A percentile compares a stretch with the other conserved stretches of the same genome.
Conservation (phyloP, 2,329 filamentous ascomycete species). For the Alternaria sp. region DNA sequence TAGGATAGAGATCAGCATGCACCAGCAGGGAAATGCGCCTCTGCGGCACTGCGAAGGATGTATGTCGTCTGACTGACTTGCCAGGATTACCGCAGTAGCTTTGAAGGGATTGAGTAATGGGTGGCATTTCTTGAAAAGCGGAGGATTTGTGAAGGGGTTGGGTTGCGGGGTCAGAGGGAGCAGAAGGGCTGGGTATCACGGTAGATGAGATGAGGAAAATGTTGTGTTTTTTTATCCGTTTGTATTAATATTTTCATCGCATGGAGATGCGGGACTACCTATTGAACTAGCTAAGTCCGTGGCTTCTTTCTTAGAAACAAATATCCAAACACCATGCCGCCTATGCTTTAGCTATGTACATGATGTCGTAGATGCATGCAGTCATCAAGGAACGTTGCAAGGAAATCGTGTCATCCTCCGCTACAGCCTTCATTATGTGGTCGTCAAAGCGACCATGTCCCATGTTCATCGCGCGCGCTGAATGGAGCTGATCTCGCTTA, state of each 20-base stretch:
- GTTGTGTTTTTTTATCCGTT: background rate
- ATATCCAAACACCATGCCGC: constrained; percentile 1
- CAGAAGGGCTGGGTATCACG: background rate
- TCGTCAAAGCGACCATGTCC: background rate
- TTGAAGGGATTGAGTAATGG: background rate
- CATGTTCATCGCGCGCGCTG: background rate
- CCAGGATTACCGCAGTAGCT: background rate
- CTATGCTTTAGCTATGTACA: constrained; percentile 7
- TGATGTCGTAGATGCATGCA: constrained; percentile 5
- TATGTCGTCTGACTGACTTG: background rate
- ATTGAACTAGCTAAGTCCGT: background rate
- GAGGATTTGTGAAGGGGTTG: no score
- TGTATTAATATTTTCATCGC: background rate
- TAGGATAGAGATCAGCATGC: background rate
- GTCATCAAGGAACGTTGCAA: constrained; percentile 15
- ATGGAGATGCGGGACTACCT: background rate
- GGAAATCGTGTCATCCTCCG: constrained; percentile 6
- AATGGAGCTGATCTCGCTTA: constrained; percentile 18
- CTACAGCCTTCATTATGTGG: constrained; percentile 5
- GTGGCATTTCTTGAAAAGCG: background rate
- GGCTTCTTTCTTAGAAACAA: background rate
- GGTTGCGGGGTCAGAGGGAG: background rate
- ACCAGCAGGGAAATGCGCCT: background rate
- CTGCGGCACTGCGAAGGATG: background rate
- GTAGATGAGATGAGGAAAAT: background rate